Conservation (phyloP, 2,329 filamentous ascomycete genomes). For the Rhinocladiella mackenziei region DNA sequence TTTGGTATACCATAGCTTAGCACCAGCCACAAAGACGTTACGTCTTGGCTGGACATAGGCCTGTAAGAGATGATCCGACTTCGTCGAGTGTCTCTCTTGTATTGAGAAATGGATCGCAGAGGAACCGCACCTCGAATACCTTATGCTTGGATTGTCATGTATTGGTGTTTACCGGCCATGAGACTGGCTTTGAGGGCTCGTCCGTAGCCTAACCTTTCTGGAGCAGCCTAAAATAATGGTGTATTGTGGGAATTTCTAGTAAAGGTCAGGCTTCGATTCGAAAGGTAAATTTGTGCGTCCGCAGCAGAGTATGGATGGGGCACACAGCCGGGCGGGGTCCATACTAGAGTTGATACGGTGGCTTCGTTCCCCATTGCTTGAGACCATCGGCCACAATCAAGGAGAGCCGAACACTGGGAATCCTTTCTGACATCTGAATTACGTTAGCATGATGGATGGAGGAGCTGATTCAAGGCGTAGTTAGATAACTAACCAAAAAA, state of each 20-base stretch:
- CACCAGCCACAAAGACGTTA: constrained; percentile 47
- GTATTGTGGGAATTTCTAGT: constrained; percentile 59
- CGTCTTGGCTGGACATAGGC: constrained; percentile 31
- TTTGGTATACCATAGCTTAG: constrained; percentile 54
- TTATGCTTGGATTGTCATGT: no score
- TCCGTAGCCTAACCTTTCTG: constrained; percentile 46
- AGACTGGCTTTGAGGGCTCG: constrained; percentile 38
- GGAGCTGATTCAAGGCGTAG: no score
- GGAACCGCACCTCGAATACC: constrained; percentile 52
- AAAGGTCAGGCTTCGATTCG: constrained; percentile 53
- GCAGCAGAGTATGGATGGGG: constrained; percentile 52
- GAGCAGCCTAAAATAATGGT: constrained; percentile 58
- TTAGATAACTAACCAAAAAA: no score
- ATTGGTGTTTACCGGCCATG: constrained; percentile 42
- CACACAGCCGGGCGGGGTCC: constrained; percentile 60
- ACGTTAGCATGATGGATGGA: background rate
- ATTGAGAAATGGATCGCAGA: constrained; percentile 63
- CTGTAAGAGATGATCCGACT: constrained; percentile 44
- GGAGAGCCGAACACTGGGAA: constrained; percentile 49
- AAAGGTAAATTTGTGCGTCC: constrained; percentile 54
- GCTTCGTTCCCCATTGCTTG: constrained; percentile 2
- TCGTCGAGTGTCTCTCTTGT: no score
- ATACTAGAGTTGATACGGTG: constrained; percentile 42
- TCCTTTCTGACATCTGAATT: background rate
- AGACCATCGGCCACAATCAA: constrained; percentile 53